phyloP scores from a whole-genome alignment of 2,329 filamentous ascomycete species.

The Sclerotinia minor region DNA sequence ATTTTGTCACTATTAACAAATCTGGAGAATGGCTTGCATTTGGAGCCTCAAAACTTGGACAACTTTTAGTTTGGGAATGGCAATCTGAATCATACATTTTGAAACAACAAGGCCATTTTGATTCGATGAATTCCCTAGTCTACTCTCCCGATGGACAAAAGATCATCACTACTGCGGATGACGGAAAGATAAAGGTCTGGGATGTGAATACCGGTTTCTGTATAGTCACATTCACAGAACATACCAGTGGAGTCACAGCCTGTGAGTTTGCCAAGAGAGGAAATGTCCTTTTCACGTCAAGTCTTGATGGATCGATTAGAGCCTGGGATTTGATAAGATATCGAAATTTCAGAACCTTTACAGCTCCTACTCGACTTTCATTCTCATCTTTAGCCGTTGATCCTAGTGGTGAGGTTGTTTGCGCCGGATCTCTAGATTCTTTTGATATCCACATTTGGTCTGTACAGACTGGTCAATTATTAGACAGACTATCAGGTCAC shows the following conservation, averaged over 20 bases:
- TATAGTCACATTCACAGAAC: constrained; percentile 96
- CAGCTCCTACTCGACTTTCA: constrained; percentile 83
- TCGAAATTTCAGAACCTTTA: constrained; percentile 96
- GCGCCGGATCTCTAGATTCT: constrained; percentile 90
- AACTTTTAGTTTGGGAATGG: constrained; percentile 99
- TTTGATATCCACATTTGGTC: constrained; percentile 99
- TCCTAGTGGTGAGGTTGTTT: constrained; percentile 92
- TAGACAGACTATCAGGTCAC: constrained; percentile 87
- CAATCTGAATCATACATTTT: constrained; percentile 98
- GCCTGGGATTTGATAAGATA: constrained; percentile 97
- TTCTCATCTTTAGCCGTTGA: constrained; percentile 97
- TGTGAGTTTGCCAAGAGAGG: constrained; percentile 95
- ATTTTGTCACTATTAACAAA: constrained; percentile 91
- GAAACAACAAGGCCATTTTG: constrained; percentile 96
- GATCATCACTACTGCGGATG: constrained; percentile 90
- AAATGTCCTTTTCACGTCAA: constrained; percentile 93
- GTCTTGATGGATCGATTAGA: constrained; percentile 87
- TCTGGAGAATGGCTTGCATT: constrained; percentile 97
- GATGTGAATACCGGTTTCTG: constrained; percentile 96
- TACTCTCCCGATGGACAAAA: constrained; percentile 94
- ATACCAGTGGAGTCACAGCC: constrained; percentile 88
- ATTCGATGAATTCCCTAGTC: constrained; percentile 88
- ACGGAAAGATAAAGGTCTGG: constrained; percentile 99
- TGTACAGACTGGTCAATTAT: constrained; percentile 92
- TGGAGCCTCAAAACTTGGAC: constrained; percentile 90